phyloP scores from a whole-genome alignment of 176 grass and related monocot genomes.

The Musa schizocarpa region DNA sequence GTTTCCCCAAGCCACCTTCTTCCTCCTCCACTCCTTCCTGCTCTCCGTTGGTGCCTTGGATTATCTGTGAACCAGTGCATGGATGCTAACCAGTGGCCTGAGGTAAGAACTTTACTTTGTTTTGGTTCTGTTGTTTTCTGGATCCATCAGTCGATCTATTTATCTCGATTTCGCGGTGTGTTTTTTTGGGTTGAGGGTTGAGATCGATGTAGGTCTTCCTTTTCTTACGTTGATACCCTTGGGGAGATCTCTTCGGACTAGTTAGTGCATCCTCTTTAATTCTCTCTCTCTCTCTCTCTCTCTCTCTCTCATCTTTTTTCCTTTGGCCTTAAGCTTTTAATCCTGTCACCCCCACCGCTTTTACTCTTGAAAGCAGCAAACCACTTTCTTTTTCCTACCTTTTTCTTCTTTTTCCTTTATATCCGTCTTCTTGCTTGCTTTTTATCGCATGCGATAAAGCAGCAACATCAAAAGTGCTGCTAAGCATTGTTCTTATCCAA shows the following conservation, averaged over 20 bases:
- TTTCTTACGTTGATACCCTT: neutral
- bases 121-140: neutral
- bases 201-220: neutral
- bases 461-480: neutral
- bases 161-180: too few relatives aligned
- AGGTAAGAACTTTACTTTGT: constrained; percentile 12
- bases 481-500: constrained; percentile 18
- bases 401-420: neutral
- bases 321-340: constrained; percentile 25
- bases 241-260: neutral
- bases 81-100: constrained; percentile 22
- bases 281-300: constrained; percentile 5
- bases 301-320: neutral
- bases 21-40: neutral
- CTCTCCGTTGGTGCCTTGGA: neutral
- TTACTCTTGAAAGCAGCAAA: constrained; percentile 25
- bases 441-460: constrained; percentile 18
- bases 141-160: neutral
- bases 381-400: constrained; percentile 14
- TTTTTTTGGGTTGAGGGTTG: too few relatives aligned
- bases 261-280: constrained; percentile 13
- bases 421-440: constrained; percentile 3
- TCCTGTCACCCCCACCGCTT: constrained; percentile 16
- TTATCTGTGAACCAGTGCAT: neutral
- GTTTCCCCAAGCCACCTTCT: neutral